Evolutionary conservation across 164 flowering plant genomes (phyloP).

Genomic region (Houttuynia cordata): DNA sequence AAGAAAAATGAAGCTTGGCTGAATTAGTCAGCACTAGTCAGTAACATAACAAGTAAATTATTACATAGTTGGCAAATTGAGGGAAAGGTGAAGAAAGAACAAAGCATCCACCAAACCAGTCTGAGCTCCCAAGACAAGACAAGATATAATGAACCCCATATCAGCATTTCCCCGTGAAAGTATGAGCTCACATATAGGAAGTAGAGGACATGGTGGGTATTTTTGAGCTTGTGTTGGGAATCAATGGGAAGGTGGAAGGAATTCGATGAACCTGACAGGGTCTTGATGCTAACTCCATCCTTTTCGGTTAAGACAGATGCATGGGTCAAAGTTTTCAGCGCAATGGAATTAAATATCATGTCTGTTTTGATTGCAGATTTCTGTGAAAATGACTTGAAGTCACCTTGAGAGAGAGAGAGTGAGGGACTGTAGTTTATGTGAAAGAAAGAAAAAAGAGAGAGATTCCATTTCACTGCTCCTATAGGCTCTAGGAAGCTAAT

Average conservation of each 20-base stretch:
- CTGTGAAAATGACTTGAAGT: conserved; percentile 41
- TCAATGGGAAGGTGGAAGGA: conserved; percentile 10
- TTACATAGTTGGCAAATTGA: conserved; percentile 1
- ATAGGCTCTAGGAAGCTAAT: conserved; percentile 9
- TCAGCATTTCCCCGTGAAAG: conserved; percentile 4
- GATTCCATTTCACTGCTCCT: conserved; percentile 26
- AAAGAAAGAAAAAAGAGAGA: neutral
- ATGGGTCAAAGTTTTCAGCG: conserved; percentile 41
- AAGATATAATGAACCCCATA: conserved; percentile 12
- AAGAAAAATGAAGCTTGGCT: neutral
- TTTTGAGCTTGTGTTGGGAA: conserved; percentile 1
- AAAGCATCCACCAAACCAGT: conserved; percentile 17
- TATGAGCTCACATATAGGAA: neutral
- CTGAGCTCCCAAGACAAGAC: conserved; percentile 19
- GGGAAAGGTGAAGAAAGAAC: conserved; percentile 6
- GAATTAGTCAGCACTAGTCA: neutral
- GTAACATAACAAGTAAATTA: conserved; percentile 1
- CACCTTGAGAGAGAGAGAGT: conserved; percentile 8
- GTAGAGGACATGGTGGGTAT: neutral
- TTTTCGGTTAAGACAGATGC: conserved; percentile 37
- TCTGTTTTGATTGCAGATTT: conserved; percentile 35
- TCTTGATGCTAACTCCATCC: conserved; percentile 34
- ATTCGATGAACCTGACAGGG: conserved; percentile 33
- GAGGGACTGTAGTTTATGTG: neutral
- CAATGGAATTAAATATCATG: conserved; percentile 11